Evolutionary conservation across 1,139 yeast species (phyloP).

Genomic region (Taphrina flavorubra): DNA sequence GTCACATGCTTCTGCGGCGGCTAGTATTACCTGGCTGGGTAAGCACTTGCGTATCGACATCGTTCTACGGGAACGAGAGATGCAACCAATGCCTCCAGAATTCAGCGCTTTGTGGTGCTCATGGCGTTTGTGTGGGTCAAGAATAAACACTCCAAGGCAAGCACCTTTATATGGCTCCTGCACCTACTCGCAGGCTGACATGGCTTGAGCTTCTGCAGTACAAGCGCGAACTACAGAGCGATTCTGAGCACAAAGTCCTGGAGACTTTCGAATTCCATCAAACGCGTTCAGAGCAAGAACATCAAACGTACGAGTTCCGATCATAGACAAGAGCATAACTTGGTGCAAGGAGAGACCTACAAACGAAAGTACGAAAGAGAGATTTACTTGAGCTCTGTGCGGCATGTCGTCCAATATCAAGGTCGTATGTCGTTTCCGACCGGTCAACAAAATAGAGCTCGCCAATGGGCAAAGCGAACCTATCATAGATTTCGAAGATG

Average conservation of each 20-base stretch:
- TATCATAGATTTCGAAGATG: constrained; percentile 51
- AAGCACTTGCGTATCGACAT: background rate
- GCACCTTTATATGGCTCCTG: background rate
- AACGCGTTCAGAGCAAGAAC: too few species aligned
- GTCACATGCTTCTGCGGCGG: constrained; percentile 4
- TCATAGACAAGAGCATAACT: too few species aligned
- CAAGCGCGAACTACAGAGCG: background rate
- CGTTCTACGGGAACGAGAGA: background rate
- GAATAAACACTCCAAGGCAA: background rate
- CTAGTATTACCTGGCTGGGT: background rate
- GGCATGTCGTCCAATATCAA: constrained; percentile 40
- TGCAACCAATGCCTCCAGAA: background rate
- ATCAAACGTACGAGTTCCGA: too few species aligned
- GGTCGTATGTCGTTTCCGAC: constrained; percentile 68
- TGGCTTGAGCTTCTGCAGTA: background rate
- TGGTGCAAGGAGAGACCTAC: too few species aligned
- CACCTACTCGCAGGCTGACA: too few species aligned
- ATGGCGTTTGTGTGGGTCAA: constrained; percentile 6
- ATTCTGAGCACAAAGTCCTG: too few species aligned
- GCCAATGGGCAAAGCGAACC: constrained; percentile 45
- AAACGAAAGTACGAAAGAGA: too few species aligned
- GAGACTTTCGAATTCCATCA: too few species aligned
- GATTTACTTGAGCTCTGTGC: too few species aligned
- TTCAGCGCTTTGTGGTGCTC: constrained; percentile 11
- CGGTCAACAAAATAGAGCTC: constrained; percentile 55